These are phyloP conservation scores for Bacterosira constricta DNA, from an alignment of 108 stramenopile species.

Conservation along the genomic window DNA sequence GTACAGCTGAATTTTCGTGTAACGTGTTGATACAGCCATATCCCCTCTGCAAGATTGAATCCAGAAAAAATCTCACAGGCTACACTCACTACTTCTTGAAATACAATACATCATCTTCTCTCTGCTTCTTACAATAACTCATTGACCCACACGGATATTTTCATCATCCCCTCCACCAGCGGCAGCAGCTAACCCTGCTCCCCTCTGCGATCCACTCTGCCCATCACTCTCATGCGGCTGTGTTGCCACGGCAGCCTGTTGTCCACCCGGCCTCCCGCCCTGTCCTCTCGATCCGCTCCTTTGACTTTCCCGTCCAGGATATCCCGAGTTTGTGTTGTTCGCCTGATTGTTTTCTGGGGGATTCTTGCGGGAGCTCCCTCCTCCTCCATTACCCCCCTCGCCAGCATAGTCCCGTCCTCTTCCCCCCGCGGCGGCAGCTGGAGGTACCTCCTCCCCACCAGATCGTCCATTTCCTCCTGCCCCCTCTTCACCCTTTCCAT, in stretches of 20 bases:
- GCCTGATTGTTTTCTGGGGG: conserved; percentile 28
- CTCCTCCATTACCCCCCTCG: not conserved
- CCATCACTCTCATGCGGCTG: conserved; percentile 19
- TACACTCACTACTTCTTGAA: too few relatives aligned
- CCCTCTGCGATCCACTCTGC: conserved; percentile 28
- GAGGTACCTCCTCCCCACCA: not conserved
- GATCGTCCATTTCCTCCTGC: not conserved
- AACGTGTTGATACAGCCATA: not conserved
- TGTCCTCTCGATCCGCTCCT: conserved; percentile 46
- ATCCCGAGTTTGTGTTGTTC: conserved; percentile 1
- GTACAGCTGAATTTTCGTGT: too few relatives aligned
- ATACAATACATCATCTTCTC: not conserved
- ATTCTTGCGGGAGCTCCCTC: conserved; percentile 18
- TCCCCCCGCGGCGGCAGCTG: conserved; percentile 1
- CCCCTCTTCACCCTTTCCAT: conserved; percentile 35
- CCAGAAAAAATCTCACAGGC: too few relatives aligned
- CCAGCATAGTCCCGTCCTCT: not conserved
- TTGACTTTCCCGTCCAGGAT: conserved; percentile 28
- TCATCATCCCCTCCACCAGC: conserved; percentile 14
- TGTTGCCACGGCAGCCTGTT: not conserved
- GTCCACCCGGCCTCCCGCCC: conserved; percentile 13
- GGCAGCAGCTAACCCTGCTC: conserved; percentile 6
- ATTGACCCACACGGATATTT: conserved; percentile 1
- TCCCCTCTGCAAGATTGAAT: not conserved
- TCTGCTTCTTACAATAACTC: not conserved